Conservation (phyloP, 75 land plant genomes). For the Azolla pinnata region DNA sequence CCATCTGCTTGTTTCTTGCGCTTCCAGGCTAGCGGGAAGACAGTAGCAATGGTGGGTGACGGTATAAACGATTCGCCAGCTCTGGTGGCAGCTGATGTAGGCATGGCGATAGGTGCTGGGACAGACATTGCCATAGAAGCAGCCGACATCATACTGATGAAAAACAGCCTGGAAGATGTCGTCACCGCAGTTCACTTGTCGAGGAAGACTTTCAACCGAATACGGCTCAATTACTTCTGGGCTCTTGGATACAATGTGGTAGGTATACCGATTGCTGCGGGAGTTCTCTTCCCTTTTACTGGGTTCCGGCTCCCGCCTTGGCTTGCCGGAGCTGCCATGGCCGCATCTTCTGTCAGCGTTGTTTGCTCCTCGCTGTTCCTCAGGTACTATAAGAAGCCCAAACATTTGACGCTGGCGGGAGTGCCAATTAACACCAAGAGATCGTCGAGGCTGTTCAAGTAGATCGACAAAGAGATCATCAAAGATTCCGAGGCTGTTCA, state of each 20-base stretch:
- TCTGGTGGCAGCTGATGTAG: conserved; percentile 82
- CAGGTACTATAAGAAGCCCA: conserved; percentile 54
- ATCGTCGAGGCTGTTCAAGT: too few relatives aligned
- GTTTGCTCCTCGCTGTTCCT: conserved; percentile 67
- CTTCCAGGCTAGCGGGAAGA: conserved; percentile 37
- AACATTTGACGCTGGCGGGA: background rate
- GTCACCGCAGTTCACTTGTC: conserved; percentile 86
- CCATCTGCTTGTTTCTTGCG: too few relatives aligned
- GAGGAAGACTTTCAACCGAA: conserved; percentile 60
- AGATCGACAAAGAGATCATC: too few relatives aligned
- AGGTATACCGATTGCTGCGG: conserved; percentile 84
- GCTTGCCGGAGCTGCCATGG: conserved; percentile 94
- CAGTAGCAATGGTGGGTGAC: conserved; percentile 93
- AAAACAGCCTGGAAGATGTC: conserved; percentile 78
- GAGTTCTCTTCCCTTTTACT: conserved; percentile 53
- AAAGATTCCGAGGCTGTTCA: too few relatives aligned
- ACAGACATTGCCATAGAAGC: conserved; percentile 95
- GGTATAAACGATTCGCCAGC: conserved; percentile 95
- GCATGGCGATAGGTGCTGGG: conserved; percentile 97
- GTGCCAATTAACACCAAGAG: too few relatives aligned
- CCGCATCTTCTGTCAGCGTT: conserved; percentile 78
- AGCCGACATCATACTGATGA: conserved; percentile 84
- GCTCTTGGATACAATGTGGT: conserved; percentile 81
- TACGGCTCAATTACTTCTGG: conserved; percentile 68
- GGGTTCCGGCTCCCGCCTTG: conserved; percentile 79